Base-by-base conservation (phyloP, 805 yeast genomes). In the Wickerhamomyces xylosicus region DNA sequence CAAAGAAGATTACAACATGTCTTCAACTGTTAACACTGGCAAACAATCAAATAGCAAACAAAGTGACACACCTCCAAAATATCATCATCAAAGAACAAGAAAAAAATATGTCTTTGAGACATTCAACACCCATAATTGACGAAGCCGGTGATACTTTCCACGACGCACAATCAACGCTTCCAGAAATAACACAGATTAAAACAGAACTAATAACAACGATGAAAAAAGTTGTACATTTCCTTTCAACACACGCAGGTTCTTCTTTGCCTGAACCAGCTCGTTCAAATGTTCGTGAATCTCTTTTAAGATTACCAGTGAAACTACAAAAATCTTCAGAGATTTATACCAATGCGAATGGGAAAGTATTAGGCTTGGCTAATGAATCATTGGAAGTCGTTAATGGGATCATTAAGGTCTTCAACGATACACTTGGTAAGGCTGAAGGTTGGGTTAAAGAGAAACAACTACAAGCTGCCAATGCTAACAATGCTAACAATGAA, bases 121-220 rank as follows among this genome's bases (percentile, higher is more conserved):
- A 18, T 22, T 11, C 33, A 40, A 4, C 31, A 14, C 9, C 31
- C 13, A 16, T 25, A 13, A 25, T 25, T 13, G 35, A 29, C 15
- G 54, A 41, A 15, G 59, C 56, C 2, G 57, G 52, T 16, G 61
- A 58, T 31, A 52, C 54, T 15, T 59, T 47, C 41, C 64, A 62
- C 43, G 66, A 61, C 19, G 55, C 58, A 11, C 34, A 51, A 45
- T 33, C 50, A 3, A 37, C 48, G 2, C 31, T 37, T 20, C 29
- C 28, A 7, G 17, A 28, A 19, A 29, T 38, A n/a, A 40, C 42
- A 11, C 53, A 76, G 34, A 70, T 89, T 28, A 82, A 85, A 46
- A 73, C 78, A 47, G 98, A 90, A 48, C 85, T 90, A 28, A 79
- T 89, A 8, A 73, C 83, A 1, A 92, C 97, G 0, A 89, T 92